These are phyloP conservation scores for Lathyrus tuberosus DNA, from an alignment of 306 rosid species.

Conservation along the genomic window DNA sequence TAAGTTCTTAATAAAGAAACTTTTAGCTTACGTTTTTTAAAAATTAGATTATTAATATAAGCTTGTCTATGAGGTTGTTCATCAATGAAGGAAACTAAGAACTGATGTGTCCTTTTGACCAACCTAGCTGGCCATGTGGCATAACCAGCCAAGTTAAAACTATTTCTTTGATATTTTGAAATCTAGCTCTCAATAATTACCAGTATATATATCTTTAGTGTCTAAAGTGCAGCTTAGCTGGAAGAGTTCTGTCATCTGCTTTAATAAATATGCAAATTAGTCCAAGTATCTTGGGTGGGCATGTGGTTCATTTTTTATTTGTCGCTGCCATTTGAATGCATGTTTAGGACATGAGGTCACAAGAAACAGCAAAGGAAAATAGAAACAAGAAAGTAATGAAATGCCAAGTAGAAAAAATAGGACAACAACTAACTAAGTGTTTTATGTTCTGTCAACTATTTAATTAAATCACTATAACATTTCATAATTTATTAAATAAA, in stretches of 20 bases:
- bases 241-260: not conserved
- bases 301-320: constrained; percentile 1
- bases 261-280: constrained; percentile 13
- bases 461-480: not conserved
- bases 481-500: constrained; percentile 16
- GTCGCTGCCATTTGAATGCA: not conserved
- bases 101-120: constrained; percentile 14
- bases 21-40: not conserved
- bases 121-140: constrained; percentile 1
- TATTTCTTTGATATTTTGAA: constrained; percentile 6
- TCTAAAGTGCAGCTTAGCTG: constrained; percentile 4
- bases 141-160: not conserved
- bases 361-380: not conserved
- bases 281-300: not conserved
- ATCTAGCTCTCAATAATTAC: not conserved
- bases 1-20: constrained; percentile 4
- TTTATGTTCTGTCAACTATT: constrained; percentile 6
- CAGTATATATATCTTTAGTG: not conserved
- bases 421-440: not conserved
- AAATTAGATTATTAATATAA: constrained; percentile 12
- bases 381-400: not conserved
- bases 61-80: constrained; percentile 8
- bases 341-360: constrained; percentile 20
- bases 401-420: constrained; percentile 12
- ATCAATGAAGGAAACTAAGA: constrained; percentile 18